Evolutionary conservation across 306 rosid species (phyloP).

Genomic region (Cucumis sativus): DNA sequence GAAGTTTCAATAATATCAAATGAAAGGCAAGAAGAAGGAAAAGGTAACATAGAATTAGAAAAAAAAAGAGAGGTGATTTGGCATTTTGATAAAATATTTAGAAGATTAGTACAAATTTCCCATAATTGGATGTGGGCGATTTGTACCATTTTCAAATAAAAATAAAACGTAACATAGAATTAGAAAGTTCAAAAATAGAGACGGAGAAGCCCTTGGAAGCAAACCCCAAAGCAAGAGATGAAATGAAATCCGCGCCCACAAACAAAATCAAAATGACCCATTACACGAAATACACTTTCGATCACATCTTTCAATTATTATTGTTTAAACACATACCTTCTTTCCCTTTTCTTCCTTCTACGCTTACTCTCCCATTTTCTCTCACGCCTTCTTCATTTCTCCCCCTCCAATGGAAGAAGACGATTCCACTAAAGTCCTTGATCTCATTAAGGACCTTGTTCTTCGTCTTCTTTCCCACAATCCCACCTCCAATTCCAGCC

Average conservation of each 20-base stretch:
- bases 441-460: slow-evolving; percentile 77
- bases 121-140: no score
- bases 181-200: neutral
- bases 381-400: neutral
- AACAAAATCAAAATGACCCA: neutral
- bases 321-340: neutral
- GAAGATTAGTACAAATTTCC: no score
- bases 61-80: no score
- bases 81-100: no score
- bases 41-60: no score
- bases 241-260: neutral
- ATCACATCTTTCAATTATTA: neutral
- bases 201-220: neutral
- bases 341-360: neutral
- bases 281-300: neutral
- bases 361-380: neutral
- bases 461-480: slow-evolving; percentile 49
- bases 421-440: slow-evolving; percentile 62
- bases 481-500: slow-evolving; percentile 27
- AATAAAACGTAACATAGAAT: neutral
- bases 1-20: no score
- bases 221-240: neutral
- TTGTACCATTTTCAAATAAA: no score
- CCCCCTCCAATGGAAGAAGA: slow-evolving; percentile 59
- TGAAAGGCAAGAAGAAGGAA: no score